Conservation (phyloP, 495 filamentous ascomycete genomes). For the Aspergillus funiculosus region DNA sequence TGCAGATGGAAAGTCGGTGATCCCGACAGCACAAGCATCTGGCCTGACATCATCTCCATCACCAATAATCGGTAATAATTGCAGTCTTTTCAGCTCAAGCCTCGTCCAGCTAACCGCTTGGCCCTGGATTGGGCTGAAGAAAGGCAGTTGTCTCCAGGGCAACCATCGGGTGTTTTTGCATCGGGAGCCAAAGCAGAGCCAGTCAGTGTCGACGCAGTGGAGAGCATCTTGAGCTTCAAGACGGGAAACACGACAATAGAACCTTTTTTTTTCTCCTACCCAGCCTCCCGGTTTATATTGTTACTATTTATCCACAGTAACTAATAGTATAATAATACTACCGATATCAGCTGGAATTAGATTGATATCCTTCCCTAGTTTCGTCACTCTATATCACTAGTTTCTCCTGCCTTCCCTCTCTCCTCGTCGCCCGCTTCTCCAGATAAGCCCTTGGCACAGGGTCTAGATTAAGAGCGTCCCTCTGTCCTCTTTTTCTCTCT, state of each 20-base stretch:
- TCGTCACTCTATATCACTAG: conserved; percentile 6
- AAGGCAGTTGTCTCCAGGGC: conserved; percentile 12
- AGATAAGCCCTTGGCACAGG: conserved; percentile 19
- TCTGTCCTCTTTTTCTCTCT: conserved; percentile 4
- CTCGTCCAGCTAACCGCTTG: conserved; percentile 2
- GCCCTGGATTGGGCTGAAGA: conserved; percentile 10
- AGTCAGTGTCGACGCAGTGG: conserved; percentile 12
- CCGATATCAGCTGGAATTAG: not conserved
- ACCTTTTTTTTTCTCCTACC: not conserved
- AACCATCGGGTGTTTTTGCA: conserved; percentile 12
- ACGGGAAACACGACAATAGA: conserved; percentile 7
- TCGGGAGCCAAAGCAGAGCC: conserved; percentile 7
- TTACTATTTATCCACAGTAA: conserved; percentile 17
- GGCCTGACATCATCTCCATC: not conserved
- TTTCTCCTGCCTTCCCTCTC: not conserved
- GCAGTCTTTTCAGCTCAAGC: conserved; percentile 12
- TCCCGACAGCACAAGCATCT: not conserved
- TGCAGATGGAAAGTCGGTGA: not conserved
- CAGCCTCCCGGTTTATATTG: conserved; percentile 11
- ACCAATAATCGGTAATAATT: not conserved
- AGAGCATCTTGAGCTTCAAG: conserved; percentile 14
- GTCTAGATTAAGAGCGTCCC: conserved; percentile 9
- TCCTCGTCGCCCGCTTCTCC: conserved; percentile 8
- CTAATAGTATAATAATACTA: not conserved
- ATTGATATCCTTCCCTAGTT: conserved; percentile 13